phyloP scores from a whole-genome alignment of 169 alveolate genomes.

The Plasmodium vivax region DNA sequence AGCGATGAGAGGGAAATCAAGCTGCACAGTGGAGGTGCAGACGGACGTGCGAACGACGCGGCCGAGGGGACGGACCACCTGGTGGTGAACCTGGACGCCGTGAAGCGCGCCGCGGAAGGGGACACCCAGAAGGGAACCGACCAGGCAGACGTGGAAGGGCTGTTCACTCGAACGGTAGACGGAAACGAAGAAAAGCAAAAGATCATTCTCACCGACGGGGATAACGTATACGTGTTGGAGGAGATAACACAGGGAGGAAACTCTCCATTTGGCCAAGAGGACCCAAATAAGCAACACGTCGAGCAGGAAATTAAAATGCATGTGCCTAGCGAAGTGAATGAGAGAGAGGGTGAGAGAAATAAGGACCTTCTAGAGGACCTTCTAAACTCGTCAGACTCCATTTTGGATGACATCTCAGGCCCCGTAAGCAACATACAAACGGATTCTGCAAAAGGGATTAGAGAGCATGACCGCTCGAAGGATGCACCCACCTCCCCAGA shows the following conservation, averaged over 20 bases:
- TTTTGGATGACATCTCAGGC: background rate
- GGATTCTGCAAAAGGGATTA: constrained; percentile 8
- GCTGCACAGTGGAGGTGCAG: background rate
- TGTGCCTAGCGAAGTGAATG: background rate
- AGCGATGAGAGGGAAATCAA: constrained; percentile 3
- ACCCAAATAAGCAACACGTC: background rate
- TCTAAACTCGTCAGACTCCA: background rate
- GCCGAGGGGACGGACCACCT: background rate
- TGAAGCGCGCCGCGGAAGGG: background rate
- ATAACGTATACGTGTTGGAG: constrained; percentile 45
- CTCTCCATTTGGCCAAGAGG: background rate
- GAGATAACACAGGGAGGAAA: constrained; percentile 6
- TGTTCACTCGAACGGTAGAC: background rate
- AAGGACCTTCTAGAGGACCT: background rate
- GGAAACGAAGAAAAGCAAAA: constrained; percentile 37
- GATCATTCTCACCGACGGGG: constrained; percentile 37
- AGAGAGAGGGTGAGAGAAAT: background rate
- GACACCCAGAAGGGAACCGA: background rate
- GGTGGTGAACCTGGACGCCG: background rate
- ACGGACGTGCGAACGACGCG: background rate
- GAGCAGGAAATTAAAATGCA: constrained; percentile 65
- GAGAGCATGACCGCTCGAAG: background rate
- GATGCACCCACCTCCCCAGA: background rate
- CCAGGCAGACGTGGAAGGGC: background rate
- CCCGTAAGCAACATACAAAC: constrained; percentile 11